phyloP scores from a whole-genome alignment of 305 asterid genomes.

The Ruellia speciosa region DNA sequence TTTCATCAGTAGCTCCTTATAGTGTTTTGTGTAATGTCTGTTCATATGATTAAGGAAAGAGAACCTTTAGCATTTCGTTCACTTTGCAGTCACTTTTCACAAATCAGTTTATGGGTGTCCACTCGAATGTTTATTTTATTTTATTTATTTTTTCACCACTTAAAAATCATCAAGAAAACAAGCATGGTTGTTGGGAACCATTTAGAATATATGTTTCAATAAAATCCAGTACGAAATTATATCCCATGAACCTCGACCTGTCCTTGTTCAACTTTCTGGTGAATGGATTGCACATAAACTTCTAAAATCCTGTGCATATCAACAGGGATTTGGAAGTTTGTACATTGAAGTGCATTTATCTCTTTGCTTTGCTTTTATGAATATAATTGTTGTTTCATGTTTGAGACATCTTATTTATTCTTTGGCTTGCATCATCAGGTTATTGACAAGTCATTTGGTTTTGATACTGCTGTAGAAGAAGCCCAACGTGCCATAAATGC shows the following conservation, averaged over 20 bases:
- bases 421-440: constrained; percentile 38
- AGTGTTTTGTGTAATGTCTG: constrained; percentile 10
- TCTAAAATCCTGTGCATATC: too few relatives aligned
- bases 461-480: constrained; percentile 71
- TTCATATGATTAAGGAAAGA: constrained; percentile 14
- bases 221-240: too few relatives aligned
- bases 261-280: neutral
- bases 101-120: too few relatives aligned
- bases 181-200: too few relatives aligned
- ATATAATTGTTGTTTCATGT: constrained; percentile 8
- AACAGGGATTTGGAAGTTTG: too few relatives aligned
- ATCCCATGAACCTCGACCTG: neutral
- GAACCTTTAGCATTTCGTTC: constrained; percentile 10
- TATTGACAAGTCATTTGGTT: constrained; percentile 70
- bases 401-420: constrained; percentile 16
- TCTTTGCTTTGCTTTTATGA: neutral
- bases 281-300: constrained; percentile 14
- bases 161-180: too few relatives aligned
- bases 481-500: constrained; percentile 77
- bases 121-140: too few relatives aligned
- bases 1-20: constrained; percentile 10
- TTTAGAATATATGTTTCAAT: too few relatives aligned
- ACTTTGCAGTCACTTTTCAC: neutral
- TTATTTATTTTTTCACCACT: too few relatives aligned
- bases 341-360: constrained; percentile 2